Conservation (phyloP, 495 filamentous ascomycete species). For the Aspergillus hancockii region DNA sequence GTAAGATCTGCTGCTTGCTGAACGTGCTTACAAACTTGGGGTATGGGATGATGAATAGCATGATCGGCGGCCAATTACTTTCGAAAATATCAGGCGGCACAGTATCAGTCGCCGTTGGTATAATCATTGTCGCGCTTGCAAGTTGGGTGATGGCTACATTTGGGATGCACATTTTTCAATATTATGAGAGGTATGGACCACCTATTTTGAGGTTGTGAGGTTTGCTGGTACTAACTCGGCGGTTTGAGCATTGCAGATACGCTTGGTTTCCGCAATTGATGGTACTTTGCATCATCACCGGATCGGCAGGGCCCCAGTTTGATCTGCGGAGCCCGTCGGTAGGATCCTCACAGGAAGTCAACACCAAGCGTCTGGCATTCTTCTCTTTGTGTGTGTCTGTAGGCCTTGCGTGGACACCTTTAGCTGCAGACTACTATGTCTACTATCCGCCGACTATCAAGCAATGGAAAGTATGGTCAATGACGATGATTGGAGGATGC, state of each 20-base stretch:
- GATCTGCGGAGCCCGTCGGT: conserved; percentile 50
- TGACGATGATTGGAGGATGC: conserved; percentile 50
- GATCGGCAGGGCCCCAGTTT: conserved; percentile 66
- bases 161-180: conserved; percentile 72
- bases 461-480: conserved; percentile 44
- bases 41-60: conserved; percentile 64
- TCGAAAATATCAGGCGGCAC: conserved; percentile 57
- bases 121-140: conserved; percentile 63
- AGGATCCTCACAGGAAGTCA: conserved; percentile 40
- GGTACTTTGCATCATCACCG: conserved; percentile 66
- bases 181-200: conserved; percentile 57
- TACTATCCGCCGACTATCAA: conserved; percentile 55
- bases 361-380: conserved; percentile 62
- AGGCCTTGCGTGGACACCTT: conserved; percentile 53
- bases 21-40: conserved; percentile 72
- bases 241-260: conserved; percentile 42
- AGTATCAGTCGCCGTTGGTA: conserved; percentile 67
- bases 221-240: not conserved
- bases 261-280: conserved; percentile 70
- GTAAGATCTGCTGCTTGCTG: conserved; percentile 64
- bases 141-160: conserved; percentile 68
- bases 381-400: conserved; percentile 62
- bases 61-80: conserved; percentile 56
- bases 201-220: not conserved
- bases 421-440: conserved; percentile 58